phyloP scores from a whole-genome alignment of 768 basidiomycete species.

The Chlorophyllum brunneum region DNA sequence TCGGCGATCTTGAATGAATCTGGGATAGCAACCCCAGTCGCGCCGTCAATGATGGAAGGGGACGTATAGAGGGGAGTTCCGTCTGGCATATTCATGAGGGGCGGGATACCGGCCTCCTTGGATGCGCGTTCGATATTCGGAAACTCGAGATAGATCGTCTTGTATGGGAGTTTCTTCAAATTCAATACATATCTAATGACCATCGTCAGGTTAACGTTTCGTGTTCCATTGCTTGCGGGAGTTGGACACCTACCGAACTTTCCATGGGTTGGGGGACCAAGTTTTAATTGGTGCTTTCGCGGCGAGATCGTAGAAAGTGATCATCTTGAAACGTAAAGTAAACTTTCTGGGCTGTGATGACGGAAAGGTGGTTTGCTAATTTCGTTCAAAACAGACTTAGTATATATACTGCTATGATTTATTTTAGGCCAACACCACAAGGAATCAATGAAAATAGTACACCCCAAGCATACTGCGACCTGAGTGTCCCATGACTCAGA shows the following conservation, averaged over 20 bases:
- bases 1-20: constrained; percentile 39
- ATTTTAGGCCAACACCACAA: too few relatives aligned
- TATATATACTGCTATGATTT: too few relatives aligned
- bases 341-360: too few relatives aligned
- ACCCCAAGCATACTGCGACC: too few relatives aligned
- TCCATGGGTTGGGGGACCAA: too few relatives aligned
- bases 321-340: too few relatives aligned
- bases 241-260: too few relatives aligned
- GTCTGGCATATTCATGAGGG: not conserved
- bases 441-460: too few relatives aligned
- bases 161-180: constrained; percentile 13
- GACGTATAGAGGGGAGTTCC: constrained; percentile 10
- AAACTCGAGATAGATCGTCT: constrained; percentile 10
- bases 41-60: constrained; percentile 29
- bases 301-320: constrained; percentile 38
- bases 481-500: too few relatives aligned
- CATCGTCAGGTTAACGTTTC: not conserved
- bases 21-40: constrained; percentile 28
- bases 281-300: constrained; percentile 21
- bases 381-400: too few relatives aligned
- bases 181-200: constrained; percentile 7
- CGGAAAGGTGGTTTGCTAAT: too few relatives aligned
- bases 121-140: constrained; percentile 2
- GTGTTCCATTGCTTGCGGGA: too few relatives aligned
- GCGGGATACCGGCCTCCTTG: constrained; percentile 3